Base-by-base conservation (phyloP, 495 filamentous ascomycete species). In the Hypoxylon crocopeplum region DNA sequence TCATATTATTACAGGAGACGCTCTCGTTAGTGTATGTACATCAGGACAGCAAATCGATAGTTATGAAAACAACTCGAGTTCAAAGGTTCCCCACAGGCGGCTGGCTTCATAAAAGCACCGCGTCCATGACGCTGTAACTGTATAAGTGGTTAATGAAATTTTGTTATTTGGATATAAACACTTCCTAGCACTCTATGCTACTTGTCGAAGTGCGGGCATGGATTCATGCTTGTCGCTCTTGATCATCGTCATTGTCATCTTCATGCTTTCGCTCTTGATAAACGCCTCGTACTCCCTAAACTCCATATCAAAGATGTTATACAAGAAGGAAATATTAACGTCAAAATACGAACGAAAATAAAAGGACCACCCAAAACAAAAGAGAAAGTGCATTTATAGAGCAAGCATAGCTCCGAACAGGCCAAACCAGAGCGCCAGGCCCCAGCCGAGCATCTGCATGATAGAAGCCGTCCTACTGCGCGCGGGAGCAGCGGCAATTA, bases 401-500 rank as follows among this genome's bases (percentile, higher is more conserved):
- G 51, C 29, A 12, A 56, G 20, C 62, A 66, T 60, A 8, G 33
- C 34, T 1, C 45, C 56, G 13, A 66, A 66, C 0, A 61, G 4
- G 7, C 37, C 48, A 39, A 66, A 48, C 62, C 62, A 66, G 4
- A 56, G 13, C 21, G 29, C 51, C 5, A 66, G 1, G 3, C 56
- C 62, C 33, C 39, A 61, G 6, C 51, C 56, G 0, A 66, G 24
- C 21, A 17, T 38, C 19, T 30, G 12, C 10, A 20, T 1, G 0
- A 30, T 20, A 0, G 19, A 10, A 10, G 29, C 12, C 0, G 38
- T 20, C 24, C 5, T 21, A 10, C 53, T 21, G n/a, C 37, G n/a
- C 5, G 48, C 41, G 1, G 47, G 0, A 10, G 44, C 61, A 1
- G 20, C 42, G 0, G 27, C 37, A 2, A 38, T 30, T 1, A 52